Conservation (phyloP, 495 filamentous ascomycete genomes). For the Bryoglossum gracile region DNA sequence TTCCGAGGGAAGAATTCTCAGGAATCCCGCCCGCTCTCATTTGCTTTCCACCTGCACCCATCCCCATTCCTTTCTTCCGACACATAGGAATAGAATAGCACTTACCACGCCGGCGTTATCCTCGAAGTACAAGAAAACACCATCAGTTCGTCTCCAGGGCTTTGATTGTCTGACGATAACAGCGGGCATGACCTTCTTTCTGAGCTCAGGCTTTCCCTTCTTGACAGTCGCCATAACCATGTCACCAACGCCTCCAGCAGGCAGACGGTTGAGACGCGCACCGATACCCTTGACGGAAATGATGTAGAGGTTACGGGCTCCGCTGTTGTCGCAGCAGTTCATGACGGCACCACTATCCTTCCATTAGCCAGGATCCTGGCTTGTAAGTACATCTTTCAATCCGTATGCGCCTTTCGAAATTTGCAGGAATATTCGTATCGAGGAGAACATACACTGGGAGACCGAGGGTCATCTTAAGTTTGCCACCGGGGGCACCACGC, state of each 20-base stretch:
- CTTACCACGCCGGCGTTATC: conserved; percentile 98
- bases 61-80: neutral
- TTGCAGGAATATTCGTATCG: no score
- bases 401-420: neutral
- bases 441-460: conserved; percentile 82
- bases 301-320: conserved; percentile 99
- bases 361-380: neutral
- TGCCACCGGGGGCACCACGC: conserved; percentile 95
- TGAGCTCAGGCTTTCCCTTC: conserved; percentile 99
- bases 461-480: conserved; percentile 99
- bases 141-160: conserved; percentile 96
- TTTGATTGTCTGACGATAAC: conserved; percentile 98
- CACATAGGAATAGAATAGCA: conserved; percentile 25
- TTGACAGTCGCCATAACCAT: conserved; percentile 99
- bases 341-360: conserved; percentile 78
- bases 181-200: conserved; percentile 99
- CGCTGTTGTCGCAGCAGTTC: conserved; percentile 98
- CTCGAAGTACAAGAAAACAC: conserved; percentile 99
- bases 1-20: neutral
- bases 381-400: neutral
- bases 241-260: conserved; percentile 95
- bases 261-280: conserved; percentile 95
- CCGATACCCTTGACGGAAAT: conserved; percentile 99
- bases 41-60: no score
- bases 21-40: neutral